Evolutionary conservation across 2,329 filamentous ascomycete genomes (phyloP), one percentile per base, ranked within the genome.

Genomic region (Fusarium sterilihyphosum): DNA sequence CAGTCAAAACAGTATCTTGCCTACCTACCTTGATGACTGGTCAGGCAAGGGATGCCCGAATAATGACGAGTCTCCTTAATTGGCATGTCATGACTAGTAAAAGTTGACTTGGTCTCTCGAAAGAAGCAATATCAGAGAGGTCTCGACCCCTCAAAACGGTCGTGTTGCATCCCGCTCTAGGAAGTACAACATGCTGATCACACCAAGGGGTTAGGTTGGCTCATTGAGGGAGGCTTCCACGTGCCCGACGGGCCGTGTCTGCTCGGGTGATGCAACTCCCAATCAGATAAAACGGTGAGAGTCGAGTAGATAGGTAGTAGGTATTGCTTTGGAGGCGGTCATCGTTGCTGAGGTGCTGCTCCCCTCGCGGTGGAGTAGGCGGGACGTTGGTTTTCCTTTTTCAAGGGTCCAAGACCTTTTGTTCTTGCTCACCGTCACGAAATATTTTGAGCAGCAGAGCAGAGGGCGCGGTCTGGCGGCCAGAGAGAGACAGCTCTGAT

Each of bases 231-330:
- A 62, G 47, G 65, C 52, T 76, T 69, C 74, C 74, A 77, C 74
- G 74, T 77, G 72, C 72, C 66, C 62, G 61, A 44, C 65, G 71
- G 66, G 2, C 57, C 43, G 57, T 52, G 75, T 68, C 65, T 67
- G 74, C 35, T 78, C 65, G 63, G 65, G 54, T 74, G 74, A 75
- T 75, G 67, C 52, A 43, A 46, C 52, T 65, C 53, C 67, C 70
- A 75, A 71, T 70, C 59, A 76, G 52, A 52, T 43, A 44, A 47
- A 65, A 44, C 38, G 63, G 41, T 58, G 49, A 63, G 53, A 43
- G 35, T 20, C 13, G 14, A 33, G 33, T 24, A 40, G 31, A 37
- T n/a, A 20, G 10, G 6, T 9, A 33, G 17, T 18, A 38, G 37
- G 46, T 65, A 67, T 69, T 76, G 73, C 47, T 62, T 46, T 37